phyloP scores from a whole-genome alignment of 2,329 filamentous ascomycete species.

The Penicillium sp. region DNA sequence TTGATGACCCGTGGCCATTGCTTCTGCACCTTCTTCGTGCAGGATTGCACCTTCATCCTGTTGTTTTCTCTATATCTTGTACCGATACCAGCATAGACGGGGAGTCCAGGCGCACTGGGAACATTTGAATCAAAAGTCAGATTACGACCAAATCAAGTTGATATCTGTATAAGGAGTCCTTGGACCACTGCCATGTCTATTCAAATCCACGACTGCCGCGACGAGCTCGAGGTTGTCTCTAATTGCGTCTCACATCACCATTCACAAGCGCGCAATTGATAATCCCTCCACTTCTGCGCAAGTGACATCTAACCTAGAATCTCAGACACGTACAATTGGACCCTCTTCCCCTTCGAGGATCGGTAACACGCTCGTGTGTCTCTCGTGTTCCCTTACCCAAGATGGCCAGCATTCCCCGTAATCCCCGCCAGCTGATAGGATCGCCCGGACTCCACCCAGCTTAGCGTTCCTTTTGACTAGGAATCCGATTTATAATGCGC shows the following conservation, averaged over 20 bases:
- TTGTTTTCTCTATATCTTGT: constrained; percentile 11
- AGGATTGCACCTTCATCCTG: constrained; percentile 3
- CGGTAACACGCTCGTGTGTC: background rate
- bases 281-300: background rate
- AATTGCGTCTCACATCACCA: background rate
- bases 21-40: constrained; percentile 5
- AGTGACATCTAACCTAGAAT: background rate
- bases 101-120: constrained; percentile 18
- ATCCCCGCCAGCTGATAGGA: constrained; percentile 17
- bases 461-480: background rate
- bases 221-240: background rate
- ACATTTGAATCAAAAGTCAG: constrained; percentile 1
- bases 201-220: too few species aligned
- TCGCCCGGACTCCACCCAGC: constrained; percentile 2
- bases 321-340: background rate
- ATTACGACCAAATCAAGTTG: background rate
- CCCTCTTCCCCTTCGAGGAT: background rate
- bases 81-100: constrained; percentile 25
- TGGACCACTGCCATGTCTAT: too few species aligned
- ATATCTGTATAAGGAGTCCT: background rate
- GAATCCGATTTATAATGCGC: constrained; percentile 15
- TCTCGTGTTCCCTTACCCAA: constrained; percentile 9
- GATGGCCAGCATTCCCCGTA: constrained; percentile 2
- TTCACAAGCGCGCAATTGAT: background rate
- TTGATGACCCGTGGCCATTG: constrained; percentile 22